phyloP scores from a whole-genome alignment of 1,139 yeast species.

The Candida labiduridarum region DNA sequence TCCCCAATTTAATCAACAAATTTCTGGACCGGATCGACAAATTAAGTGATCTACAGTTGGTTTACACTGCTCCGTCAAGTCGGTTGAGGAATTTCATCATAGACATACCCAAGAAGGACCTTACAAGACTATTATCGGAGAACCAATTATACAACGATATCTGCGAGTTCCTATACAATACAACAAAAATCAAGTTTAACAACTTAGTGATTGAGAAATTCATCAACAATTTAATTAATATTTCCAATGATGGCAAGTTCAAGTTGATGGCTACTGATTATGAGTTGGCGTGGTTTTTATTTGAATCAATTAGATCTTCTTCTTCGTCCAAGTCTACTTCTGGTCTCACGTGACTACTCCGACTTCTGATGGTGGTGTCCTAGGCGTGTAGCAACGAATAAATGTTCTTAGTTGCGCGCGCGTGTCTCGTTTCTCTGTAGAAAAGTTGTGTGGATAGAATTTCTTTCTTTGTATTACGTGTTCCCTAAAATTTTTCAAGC shows the following conservation, averaged over 20 bases:
- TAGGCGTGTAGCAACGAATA: background rate
- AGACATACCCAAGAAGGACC: conserved; percentile 26
- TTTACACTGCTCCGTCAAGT: conserved; percentile 14
- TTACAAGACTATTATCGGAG: conserved; percentile 12
- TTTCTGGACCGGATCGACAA: conserved; percentile 10
- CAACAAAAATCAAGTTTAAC: conserved; percentile 24
- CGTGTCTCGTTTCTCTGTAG: background rate
- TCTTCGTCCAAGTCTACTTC: background rate
- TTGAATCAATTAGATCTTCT: conserved; percentile 11
- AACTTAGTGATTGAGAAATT: conserved; percentile 25
- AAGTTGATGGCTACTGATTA: conserved; percentile 11
- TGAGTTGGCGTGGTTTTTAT: conserved; percentile 13
- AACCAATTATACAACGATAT: conserved; percentile 14
- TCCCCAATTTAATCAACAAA: conserved; percentile 17
- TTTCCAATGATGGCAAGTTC: conserved; percentile 16
- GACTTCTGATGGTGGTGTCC: too few relatives aligned
- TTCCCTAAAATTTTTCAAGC: conserved; percentile 7
- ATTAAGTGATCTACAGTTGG: conserved; percentile 21
- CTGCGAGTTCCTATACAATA: conserved; percentile 20
- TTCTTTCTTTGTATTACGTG: conserved; percentile 8
- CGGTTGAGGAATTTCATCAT: conserved; percentile 25
- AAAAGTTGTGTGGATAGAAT: background rate
- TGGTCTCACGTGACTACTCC: background rate
- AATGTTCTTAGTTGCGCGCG: background rate
- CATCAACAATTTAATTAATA: conserved; percentile 20